These are phyloP conservation scores for Eustoma russellianum DNA, from an alignment of 257 asterid genomes.

Conservation along the genomic window DNA sequence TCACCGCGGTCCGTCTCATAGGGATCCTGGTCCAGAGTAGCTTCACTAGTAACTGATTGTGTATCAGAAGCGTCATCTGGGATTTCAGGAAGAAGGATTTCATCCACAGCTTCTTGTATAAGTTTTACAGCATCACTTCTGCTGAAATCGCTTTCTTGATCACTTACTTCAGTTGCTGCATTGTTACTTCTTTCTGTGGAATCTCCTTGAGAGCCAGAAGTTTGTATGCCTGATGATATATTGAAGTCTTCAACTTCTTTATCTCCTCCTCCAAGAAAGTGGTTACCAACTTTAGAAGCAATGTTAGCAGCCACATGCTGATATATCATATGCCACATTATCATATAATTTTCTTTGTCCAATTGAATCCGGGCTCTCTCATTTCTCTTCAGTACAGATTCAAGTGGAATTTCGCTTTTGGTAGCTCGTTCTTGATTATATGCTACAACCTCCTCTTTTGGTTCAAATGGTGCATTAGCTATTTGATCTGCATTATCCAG, in stretches of 20 bases:
- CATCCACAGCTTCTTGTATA: slow-evolving; percentile 78
- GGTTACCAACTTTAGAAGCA: slow-evolving; percentile 59
- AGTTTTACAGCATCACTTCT: slow-evolving; percentile 66
- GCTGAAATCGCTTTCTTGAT: slow-evolving; percentile 36
- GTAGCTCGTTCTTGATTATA: slow-evolving; percentile 6
- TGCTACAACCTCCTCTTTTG: not conserved
- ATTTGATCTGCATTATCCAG: not conserved
- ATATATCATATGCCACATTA: slow-evolving; percentile 88
- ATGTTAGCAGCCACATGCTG: slow-evolving; percentile 76
- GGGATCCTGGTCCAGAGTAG: slow-evolving; percentile 27
- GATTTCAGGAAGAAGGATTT: slow-evolving; percentile 61
- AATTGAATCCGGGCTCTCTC: slow-evolving; percentile 6
- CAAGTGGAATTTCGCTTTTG: slow-evolving; percentile 1
- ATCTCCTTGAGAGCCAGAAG: slow-evolving; percentile 1
- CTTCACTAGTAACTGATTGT: slow-evolving; percentile 42
- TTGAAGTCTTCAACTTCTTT: slow-evolving; percentile 33
- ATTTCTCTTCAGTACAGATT: slow-evolving; percentile 6
- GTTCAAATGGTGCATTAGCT: slow-evolving; percentile 6
- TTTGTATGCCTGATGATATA: slow-evolving; percentile 6
- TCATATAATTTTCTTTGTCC: slow-evolving; percentile 39
- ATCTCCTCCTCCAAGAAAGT: slow-evolving; percentile 57
- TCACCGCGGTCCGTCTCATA: slow-evolving; percentile 15
- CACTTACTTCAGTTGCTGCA: slow-evolving; percentile 9
- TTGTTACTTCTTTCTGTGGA: slow-evolving; percentile 5
- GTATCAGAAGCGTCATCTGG: slow-evolving; percentile 47